These are phyloP conservation scores for Garcileccinum viscosum DNA, from an alignment of 1,284 basidiomycete species.

Conservation along the genomic window DNA sequence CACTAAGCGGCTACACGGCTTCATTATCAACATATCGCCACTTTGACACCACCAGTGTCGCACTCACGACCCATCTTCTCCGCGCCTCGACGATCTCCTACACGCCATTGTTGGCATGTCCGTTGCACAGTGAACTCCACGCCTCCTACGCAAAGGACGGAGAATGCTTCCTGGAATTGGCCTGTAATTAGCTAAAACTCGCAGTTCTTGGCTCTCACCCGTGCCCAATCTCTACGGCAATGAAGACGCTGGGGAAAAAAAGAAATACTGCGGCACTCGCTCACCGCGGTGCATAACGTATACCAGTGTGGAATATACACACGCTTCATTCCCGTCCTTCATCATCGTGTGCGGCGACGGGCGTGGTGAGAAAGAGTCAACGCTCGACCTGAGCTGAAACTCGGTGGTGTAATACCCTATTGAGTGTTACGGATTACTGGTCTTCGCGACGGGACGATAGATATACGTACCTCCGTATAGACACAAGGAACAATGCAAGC, in stretches of 20 bases:
- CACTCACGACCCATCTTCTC: constrained; percentile 9
- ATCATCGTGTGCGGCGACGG: background rate
- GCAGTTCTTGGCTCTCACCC: background rate
- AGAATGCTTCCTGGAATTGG: constrained; percentile 6
- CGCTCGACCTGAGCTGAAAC: background rate
- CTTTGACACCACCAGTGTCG: background rate
- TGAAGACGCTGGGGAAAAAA: background rate
- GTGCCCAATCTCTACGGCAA: background rate
- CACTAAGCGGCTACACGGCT: background rate
- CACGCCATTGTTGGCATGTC: constrained; percentile 4
- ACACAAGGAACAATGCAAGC: background rate
- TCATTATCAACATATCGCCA: constrained; percentile 7
- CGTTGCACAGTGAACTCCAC: constrained; percentile 1
- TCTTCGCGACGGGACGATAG: background rate
- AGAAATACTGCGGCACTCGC: background rate
- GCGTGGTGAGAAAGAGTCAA: background rate
- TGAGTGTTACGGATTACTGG: background rate
- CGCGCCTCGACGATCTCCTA: constrained; percentile 12
- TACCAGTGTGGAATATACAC: background rate
- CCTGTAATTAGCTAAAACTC: background rate
- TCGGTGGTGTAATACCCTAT: constrained; percentile 2
- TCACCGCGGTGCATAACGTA: background rate
- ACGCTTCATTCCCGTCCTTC: constrained; percentile 22
- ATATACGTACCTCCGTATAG: background rate
- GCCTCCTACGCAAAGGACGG: background rate